Conservation (phyloP, 495 filamentous ascomycete species). For the Hypoxylon lienhwacheense region DNA sequence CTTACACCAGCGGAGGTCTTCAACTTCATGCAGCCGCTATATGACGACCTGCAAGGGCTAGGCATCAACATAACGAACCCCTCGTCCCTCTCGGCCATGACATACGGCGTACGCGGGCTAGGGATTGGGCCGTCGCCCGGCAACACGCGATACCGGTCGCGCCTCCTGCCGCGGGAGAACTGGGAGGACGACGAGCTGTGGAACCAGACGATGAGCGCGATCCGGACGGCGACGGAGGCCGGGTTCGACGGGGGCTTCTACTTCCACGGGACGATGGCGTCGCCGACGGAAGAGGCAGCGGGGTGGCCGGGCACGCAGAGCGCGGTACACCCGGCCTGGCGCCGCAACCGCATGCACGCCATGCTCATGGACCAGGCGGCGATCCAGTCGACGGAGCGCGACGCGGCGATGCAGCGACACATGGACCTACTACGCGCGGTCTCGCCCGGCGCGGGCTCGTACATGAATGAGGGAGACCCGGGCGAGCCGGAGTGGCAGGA, state of each 20-base stretch:
- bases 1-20: slow-evolving; percentile 19
- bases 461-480: slow-evolving; percentile 56
- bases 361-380: slow-evolving; percentile 47
- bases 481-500: slow-evolving; percentile 62
- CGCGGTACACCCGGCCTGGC: slow-evolving; percentile 59
- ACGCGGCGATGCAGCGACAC: slow-evolving; percentile 30
- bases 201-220: slow-evolving; percentile 51
- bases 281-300: slow-evolving; percentile 35
- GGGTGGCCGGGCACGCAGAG: slow-evolving; percentile 47
- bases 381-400: slow-evolving; percentile 29
- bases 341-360: slow-evolving; percentile 55
- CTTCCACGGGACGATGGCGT: slow-evolving; percentile 50
- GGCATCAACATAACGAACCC: slow-evolving; percentile 41
- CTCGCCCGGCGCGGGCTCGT: slow-evolving; percentile 47
- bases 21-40: slow-evolving; percentile 42
- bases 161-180: slow-evolving; percentile 55
- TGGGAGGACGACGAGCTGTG: slow-evolving; percentile 49
- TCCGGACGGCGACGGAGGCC: slow-evolving; percentile 52
- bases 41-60: slow-evolving; percentile 31
- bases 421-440: slow-evolving; percentile 38
- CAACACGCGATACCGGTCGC: slow-evolving; percentile 44
- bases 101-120: slow-evolving; percentile 28
- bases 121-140: slow-evolving; percentile 38
- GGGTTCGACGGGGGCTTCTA: slow-evolving; percentile 44
- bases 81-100: slow-evolving; percentile 1